A percentile compares a stretch with the other conserved stretches of the same genome.
These are phyloP conservation scores for Saccharomycopsis lassenensis DNA, from an alignment of 805 yeast species.

Conservation along the genomic window DNA sequence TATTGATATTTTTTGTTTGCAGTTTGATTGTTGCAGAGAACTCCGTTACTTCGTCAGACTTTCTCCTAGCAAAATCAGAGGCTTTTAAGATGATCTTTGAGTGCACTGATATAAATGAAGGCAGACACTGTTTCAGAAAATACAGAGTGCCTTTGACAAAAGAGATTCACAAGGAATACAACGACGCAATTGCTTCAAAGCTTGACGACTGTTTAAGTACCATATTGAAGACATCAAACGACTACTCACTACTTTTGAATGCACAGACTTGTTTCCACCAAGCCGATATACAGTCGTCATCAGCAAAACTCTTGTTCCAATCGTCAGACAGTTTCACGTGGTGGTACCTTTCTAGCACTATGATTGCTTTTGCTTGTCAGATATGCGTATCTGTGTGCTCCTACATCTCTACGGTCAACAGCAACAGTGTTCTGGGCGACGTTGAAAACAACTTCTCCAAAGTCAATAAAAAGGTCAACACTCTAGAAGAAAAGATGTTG, in stretches of 20 bases:
- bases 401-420: background rate
- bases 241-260: conserved; percentile 7
- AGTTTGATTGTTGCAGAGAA: conserved; percentile 1
- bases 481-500: background rate
- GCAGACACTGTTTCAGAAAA: too few relatives aligned
- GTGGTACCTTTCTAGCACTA: background rate
- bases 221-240: conserved; percentile 3
- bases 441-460: background rate
- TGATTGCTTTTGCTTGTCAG: background rate
- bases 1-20: conserved; percentile 1
- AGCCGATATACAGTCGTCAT: conserved; percentile 1
- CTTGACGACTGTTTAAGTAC: conserved; percentile 4
- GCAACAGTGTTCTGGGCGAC: background rate
- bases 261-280: conserved; percentile 13
- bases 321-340: background rate
- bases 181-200: background rate
- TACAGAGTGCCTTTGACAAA: too few relatives aligned
- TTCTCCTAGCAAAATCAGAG: background rate
- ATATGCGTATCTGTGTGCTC: background rate
- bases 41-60: background rate
- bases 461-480: background rate
- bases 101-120: too few relatives aligned
- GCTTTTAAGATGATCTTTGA: too few relatives aligned
- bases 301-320: background rate
- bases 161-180: background rate